These are phyloP conservation scores for Botrytis byssoidea DNA, from an alignment of 2,329 filamentous ascomycete species.

Conservation along the genomic window DNA sequence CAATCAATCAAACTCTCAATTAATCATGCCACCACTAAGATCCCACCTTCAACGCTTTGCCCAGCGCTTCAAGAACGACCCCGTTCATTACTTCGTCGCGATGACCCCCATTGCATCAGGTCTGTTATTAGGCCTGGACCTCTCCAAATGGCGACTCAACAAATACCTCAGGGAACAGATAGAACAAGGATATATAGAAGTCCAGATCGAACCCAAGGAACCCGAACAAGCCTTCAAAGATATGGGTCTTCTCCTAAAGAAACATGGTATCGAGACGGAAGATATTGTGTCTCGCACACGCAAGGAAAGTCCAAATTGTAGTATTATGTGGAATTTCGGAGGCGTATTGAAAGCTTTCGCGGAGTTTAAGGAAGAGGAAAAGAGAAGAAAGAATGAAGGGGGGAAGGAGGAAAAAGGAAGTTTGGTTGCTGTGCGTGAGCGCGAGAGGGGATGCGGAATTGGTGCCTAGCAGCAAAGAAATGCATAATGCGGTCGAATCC, in stretches of 20 bases:
- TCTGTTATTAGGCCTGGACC: neutral
- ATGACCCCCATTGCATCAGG: neutral
- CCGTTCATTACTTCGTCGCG: neutral
- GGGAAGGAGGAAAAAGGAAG: too few species aligned
- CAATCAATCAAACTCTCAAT: neutral
- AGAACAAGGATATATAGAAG: neutral
- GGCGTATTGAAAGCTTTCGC: neutral
- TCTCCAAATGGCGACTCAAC: neutral
- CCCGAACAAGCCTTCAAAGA: neutral
- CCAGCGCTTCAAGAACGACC: neutral
- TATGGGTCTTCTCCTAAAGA: neutral
- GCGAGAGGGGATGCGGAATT: too few species aligned
- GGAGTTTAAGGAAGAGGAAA: neutral
- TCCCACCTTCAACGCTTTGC: neutral
- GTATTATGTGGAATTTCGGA: neutral
- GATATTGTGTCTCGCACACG: neutral
- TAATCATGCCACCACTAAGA: neutral
- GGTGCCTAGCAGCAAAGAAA: too few species aligned
- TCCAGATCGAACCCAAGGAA: neutral
- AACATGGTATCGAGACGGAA: neutral
- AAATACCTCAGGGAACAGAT: neutral
- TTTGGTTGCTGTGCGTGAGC: too few species aligned
- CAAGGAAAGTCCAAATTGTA: neutral
- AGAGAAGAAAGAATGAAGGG: neutral
- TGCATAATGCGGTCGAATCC: neutral